These are phyloP conservation scores for Fusarium penzigii DNA, from an alignment of 2,329 filamentous ascomycete genomes.

Conservation along the genomic window DNA sequence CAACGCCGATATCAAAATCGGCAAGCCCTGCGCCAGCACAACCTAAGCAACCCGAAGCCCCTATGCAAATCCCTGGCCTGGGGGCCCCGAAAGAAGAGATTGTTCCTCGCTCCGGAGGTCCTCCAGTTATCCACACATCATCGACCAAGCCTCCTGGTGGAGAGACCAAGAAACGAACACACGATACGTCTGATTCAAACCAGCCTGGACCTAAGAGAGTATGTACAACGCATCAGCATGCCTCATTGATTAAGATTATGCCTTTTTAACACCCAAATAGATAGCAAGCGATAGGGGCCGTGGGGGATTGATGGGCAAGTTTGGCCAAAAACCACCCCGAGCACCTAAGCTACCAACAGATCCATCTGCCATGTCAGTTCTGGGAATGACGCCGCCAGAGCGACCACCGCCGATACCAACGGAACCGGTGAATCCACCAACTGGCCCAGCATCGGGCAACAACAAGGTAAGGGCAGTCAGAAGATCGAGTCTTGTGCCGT, in stretches of 20 bases:
- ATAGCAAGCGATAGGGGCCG: slow-evolving; percentile 33
- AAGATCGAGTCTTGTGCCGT: background rate
- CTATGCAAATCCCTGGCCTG: slow-evolving; percentile 21
- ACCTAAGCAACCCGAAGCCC: slow-evolving; percentile 2
- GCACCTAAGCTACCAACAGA: slow-evolving; percentile 41
- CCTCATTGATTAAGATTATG: background rate
- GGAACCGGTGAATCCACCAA: slow-evolving; percentile 16
- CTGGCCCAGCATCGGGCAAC: slow-evolving; percentile 23
- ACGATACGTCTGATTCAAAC: slow-evolving; percentile 38
- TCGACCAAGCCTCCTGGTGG: slow-evolving; percentile 14
- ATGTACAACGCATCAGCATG: slow-evolving; percentile 25
- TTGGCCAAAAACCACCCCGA: slow-evolving; percentile 33
- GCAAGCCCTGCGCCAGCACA: slow-evolving; percentile 2
- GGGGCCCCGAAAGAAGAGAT: slow-evolving; percentile 12
- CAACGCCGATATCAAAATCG: slow-evolving; percentile 12
- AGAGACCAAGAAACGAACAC: slow-evolving; percentile 45
- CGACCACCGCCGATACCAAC: slow-evolving; percentile 37
- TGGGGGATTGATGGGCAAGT: slow-evolving; percentile 38
- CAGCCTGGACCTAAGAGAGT: slow-evolving; percentile 43
- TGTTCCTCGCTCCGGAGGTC: slow-evolving; percentile 30
- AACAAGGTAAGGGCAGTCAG: slow-evolving; percentile 20
- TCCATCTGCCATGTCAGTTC: slow-evolving; percentile 53
- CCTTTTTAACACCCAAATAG: slow-evolving; percentile 31
- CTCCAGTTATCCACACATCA: slow-evolving; percentile 44
- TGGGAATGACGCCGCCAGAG: slow-evolving; percentile 50